Conservation (phyloP, 768 basidiomycete species). For the Amylocystis lapponica region DNA sequence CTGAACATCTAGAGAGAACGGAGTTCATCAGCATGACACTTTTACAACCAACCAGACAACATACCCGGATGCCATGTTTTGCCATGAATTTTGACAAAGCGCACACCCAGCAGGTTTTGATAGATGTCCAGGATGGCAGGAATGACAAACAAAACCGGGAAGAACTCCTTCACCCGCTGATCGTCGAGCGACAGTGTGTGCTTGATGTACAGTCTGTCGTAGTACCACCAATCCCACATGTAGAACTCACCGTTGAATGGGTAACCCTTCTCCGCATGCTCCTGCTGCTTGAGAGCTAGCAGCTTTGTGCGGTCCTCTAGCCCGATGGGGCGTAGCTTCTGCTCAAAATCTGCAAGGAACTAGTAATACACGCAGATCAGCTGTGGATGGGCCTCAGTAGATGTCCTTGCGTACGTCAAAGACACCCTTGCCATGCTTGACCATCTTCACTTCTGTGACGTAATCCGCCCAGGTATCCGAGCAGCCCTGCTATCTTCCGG, state of each 20-base stretch:
- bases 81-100: conserved; percentile 50
- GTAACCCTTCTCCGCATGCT: conserved; percentile 52
- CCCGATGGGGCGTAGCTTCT: conserved; percentile 69
- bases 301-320: conserved; percentile 60
- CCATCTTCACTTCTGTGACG: conserved; percentile 81
- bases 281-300: conserved; percentile 69
- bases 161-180: conserved; percentile 79
- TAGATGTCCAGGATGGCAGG: conserved; percentile 81
- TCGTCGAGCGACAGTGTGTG: conserved; percentile 67
- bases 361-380: conserved; percentile 24
- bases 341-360: conserved; percentile 77
- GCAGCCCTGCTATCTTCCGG: conserved; percentile 56
- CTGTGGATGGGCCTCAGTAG: not conserved
- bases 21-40: no score
- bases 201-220: conserved; percentile 62
- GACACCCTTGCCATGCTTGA: conserved; percentile 62
- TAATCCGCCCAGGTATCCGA: conserved; percentile 84
- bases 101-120: conserved; percentile 73
- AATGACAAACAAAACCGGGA: conserved; percentile 80
- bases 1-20: conserved; percentile 64
- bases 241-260: conserved; percentile 71
- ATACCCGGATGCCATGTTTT: conserved; percentile 79
- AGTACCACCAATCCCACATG: conserved; percentile 83
- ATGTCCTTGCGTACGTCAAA: conserved; percentile 36
- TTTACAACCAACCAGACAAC: no score